Evolutionary conservation across 257 asterid species (phyloP).

Genomic region (Fraxinus anomala): DNA sequence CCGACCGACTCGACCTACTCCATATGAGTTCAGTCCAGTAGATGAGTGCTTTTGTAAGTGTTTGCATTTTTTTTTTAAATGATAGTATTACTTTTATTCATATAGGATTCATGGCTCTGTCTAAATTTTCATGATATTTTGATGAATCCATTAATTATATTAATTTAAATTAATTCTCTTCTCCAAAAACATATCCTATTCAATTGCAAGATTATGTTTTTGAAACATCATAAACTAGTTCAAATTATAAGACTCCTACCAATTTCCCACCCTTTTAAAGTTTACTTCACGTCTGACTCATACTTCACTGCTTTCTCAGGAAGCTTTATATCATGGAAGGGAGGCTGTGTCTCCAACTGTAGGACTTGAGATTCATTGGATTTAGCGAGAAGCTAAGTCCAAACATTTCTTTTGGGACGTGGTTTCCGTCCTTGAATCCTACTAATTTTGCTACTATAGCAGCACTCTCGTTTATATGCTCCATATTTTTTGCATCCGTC

Average conservation of each 20-base stretch:
- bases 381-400: conserved; percentile 76
- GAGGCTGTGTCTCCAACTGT: conserved; percentile 61
- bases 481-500: conserved; percentile 67
- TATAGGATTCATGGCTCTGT: background rate
- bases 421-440: conserved; percentile 58
- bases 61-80: too few relatives aligned
- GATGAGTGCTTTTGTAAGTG: too few relatives aligned
- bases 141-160: background rate
- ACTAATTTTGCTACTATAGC: conserved; percentile 67
- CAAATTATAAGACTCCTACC: background rate
- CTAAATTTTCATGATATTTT: background rate
- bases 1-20: too few relatives aligned
- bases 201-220: too few relatives aligned
- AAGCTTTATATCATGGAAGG: conserved; percentile 41
- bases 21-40: too few relatives aligned
- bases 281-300: background rate
- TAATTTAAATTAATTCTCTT: too few relatives aligned
- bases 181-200: too few relatives aligned
- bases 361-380: conserved; percentile 41
- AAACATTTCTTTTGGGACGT: conserved; percentile 74
- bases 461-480: conserved; percentile 72
- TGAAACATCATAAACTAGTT: background rate
- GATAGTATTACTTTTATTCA: too few relatives aligned
- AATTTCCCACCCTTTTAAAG: background rate
- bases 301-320: background rate